Evolutionary conservation across 1,139 yeast genomes (phyloP), one percentile per base, ranked within the genome.

Genomic region (Protomyces inundatus): DNA sequence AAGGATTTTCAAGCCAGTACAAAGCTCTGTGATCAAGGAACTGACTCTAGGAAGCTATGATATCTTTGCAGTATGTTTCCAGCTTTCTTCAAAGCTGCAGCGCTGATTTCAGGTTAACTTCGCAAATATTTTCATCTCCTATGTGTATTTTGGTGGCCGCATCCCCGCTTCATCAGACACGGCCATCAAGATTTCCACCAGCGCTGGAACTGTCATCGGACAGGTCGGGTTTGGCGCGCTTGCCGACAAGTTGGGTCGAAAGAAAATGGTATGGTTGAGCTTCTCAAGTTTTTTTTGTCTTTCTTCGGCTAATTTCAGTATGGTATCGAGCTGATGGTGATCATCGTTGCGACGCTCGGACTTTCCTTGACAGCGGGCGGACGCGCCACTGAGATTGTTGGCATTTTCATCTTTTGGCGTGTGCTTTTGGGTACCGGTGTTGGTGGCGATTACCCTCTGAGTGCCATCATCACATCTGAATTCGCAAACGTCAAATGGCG

Each of bases 381-480:
- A 35, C 83, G 88, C 39, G 91, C 87, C 67, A 77, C 88, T 68
- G 81, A 80, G 74, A 87, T 88, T 72, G 84, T 83, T 59, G 95
- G 91, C 61, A 80, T 87, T 64, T 80, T 88, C 68, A 77, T 85
- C n/a, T 84, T 86, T 70, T 84, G 84, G 77, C 86, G 96, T 83
- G 84, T 88, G 69, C 73, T 88, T 67, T 86, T 86, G 89, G 96
- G 96, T 80, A 85, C 93, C 72, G 98, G 98, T 85, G 95, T 93
- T 73, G 98, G 98, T 80, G 98, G 98, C 82, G 98, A 93, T 79
- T 93, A 93, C 78, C 98, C 98, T 71, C 84, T 93, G 77, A 90
- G 98, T 53, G 93, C 98, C 52, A 87, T 88, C 76, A 88, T 88
- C 71, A 86, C 95, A 9, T 86, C 96, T 61, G 96, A 88, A 79